Base-by-base conservation (phyloP, 768 basidiomycete genomes). In the Neoboletus subvelutipes region DNA sequence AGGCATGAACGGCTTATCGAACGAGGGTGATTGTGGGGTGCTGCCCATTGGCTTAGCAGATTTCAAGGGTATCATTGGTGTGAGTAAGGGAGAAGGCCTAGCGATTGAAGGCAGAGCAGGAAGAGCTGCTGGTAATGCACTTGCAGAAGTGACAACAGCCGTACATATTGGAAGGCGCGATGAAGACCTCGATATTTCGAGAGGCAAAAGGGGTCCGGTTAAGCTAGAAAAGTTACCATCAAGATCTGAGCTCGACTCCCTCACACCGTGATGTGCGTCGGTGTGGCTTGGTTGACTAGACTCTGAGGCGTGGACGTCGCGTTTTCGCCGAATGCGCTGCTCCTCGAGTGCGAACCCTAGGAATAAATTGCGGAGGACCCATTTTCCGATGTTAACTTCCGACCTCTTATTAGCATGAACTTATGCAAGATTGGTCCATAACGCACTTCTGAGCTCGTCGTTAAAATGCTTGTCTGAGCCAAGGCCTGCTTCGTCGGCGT, bases 381-480 rank as follows among this genome's bases (percentile, higher is more conserved):
- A 95, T 74, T 92, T 95, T 1, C 92, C 94, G 45, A 96, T 77
- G 69, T 95, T 96, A 61, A 96, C 94, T 97, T 59, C 34, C 45
- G 20, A 50, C 36, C 43, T 17, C 15, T 13, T 45, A 58, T 64
- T 43, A 65, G 54, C 40, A 52, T 50, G 34, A 28, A 37, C 6
- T 13, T 34, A 29, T n/a, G 33, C 34, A 54, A 57, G 58, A 37
- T 54, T 34, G 28, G 24, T 29, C 51, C 50, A 40, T 29, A 40
- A 82, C 89, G 68, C 64, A 94, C 96, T 66, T 71, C 94, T 85
- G 17, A 84, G 77, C 65, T 98, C 96, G 53, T 94, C 92, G 45
- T 77, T 83, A 60, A 85, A 85, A 10, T 80, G 76, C 6, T 80
- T 80, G 52, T 87, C 83, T 28, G 77, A 72, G 0, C 74, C 76